Conservation (phyloP, 805 yeast genomes). For the Candida michaelii region DNA sequence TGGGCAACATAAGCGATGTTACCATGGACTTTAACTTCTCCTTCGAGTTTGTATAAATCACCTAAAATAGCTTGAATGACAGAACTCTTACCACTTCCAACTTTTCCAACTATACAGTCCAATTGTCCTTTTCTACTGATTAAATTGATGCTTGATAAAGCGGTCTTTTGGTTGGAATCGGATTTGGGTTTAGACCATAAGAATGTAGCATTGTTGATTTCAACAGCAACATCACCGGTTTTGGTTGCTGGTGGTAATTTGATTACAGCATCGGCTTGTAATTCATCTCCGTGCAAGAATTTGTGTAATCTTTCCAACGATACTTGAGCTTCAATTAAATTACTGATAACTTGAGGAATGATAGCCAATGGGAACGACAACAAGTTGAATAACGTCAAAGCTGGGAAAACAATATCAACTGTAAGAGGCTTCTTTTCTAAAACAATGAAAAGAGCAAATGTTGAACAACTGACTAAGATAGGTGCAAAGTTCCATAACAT, state of each 20-base stretch:
- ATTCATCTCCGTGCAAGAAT: conserved; percentile 73
- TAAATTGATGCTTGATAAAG: conserved; percentile 62
- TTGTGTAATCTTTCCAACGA: conserved; percentile 72
- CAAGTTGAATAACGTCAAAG: conserved; percentile 82
- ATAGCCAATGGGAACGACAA: conserved; percentile 89
- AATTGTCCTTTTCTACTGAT: conserved; percentile 72
- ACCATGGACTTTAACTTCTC: conserved; percentile 72
- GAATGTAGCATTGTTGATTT: conserved; percentile 66
- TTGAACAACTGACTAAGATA: conserved; percentile 81
- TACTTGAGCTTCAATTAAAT: conserved; percentile 85
- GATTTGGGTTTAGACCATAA: conserved; percentile 73
- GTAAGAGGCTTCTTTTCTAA: conserved; percentile 66
- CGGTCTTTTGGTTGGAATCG: conserved; percentile 53
- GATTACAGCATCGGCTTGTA: conserved; percentile 76
- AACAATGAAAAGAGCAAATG: conserved; percentile 78
- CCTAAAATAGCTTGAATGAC: conserved; percentile 79
- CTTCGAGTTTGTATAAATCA: conserved; percentile 73
- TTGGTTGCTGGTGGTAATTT: conserved; percentile 48
- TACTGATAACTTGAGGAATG: conserved; percentile 85
- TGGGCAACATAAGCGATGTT: conserved; percentile 87
- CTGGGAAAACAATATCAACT: conserved; percentile 90
- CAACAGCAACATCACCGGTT: conserved; percentile 67
- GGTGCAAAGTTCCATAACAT: conserved; percentile 89
- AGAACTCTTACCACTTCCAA: conserved; percentile 89
- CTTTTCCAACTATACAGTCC: conserved; percentile 83